Conservation (phyloP, 1,139 yeast genomes). For the Yamadazyma pseudoaaseri region DNA sequence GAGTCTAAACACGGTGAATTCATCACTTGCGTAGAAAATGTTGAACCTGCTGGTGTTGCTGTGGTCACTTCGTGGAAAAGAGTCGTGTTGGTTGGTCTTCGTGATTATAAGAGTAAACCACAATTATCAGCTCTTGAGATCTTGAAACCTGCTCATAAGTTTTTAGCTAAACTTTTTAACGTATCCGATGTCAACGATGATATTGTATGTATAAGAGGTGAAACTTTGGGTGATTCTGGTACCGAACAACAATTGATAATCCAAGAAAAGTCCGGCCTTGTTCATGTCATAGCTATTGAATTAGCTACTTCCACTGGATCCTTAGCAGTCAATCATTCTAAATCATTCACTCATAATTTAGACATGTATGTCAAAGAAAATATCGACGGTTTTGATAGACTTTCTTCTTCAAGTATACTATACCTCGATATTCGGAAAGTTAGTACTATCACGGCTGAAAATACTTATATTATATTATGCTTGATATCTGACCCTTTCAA, state of each 20-base stretch:
- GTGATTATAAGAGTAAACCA: slow-evolving; percentile 71
- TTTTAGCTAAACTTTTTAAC: slow-evolving; percentile 26
- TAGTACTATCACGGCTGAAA: slow-evolving; percentile 17
- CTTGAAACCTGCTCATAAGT: slow-evolving; percentile 22
- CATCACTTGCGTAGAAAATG: slow-evolving; percentile 56
- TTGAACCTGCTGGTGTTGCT: slow-evolving; percentile 75
- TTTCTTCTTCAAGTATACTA: slow-evolving; percentile 27
- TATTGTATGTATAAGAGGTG: slow-evolving; percentile 60
- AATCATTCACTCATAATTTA: slow-evolving; percentile 29
- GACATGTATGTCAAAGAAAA: slow-evolving; percentile 30
- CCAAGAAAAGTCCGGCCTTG: slow-evolving; percentile 45
- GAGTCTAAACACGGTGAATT: slow-evolving; percentile 47
- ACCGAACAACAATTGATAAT: slow-evolving; percentile 39
- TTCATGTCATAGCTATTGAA: slow-evolving; percentile 33
- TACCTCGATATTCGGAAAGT: slow-evolving; percentile 58
- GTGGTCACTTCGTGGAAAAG: slow-evolving; percentile 73
- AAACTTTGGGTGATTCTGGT: slow-evolving; percentile 50
- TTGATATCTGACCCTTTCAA: slow-evolving; percentile 24
- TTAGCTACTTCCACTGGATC: slow-evolving; percentile 30
- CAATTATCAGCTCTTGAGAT: slow-evolving; percentile 37
- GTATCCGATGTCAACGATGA: slow-evolving; percentile 31
- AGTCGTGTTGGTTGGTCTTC: slow-evolving; percentile 58
- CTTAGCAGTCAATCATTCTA: slow-evolving; percentile 26
- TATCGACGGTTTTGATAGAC: slow-evolving; percentile 41
- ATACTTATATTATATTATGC: slow-evolving; percentile 50